Evolutionary conservation across 169 alveolate species (phyloP).

Genomic region (Hepatocystis sp.): DNA sequence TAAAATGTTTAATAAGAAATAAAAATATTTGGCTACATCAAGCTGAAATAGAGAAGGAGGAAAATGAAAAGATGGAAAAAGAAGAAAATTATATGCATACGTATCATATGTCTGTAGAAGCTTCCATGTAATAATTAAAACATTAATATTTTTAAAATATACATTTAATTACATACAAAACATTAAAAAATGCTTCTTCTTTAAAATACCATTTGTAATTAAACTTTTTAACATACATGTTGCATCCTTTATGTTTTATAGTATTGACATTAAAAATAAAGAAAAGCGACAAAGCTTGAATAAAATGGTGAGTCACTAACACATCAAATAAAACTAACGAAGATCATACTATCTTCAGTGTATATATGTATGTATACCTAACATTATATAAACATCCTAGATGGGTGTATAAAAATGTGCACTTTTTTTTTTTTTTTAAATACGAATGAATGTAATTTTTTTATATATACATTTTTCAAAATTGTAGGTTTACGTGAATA

Average conservation of each 20-base stretch:
- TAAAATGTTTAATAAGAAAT: slow-evolving; percentile 31
- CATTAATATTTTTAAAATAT: background rate
- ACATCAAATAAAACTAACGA: background rate
- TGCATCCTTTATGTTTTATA: background rate
- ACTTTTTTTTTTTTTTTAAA: too few species aligned
- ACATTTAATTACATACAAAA: background rate
- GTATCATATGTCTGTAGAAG: slow-evolving; percentile 56
- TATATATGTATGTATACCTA: background rate
- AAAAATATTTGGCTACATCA: slow-evolving; percentile 34
- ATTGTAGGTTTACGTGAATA: slow-evolving; percentile 35
- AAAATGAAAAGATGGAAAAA: slow-evolving; percentile 63
- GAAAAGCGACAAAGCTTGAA: slow-evolving; percentile 51
- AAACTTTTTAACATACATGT: too few species aligned
- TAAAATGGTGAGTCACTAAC: slow-evolving; percentile 36
- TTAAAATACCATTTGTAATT: too few species aligned
- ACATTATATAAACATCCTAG: background rate
- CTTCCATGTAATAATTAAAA: slow-evolving; percentile 63
- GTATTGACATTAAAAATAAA: slow-evolving; percentile 72
- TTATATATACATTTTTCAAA: slow-evolving; percentile 5
- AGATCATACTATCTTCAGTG: background rate
- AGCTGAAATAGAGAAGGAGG: slow-evolving; percentile 46
- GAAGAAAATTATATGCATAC: slow-evolving; percentile 73
- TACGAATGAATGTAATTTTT: too few species aligned
- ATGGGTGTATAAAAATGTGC: too few species aligned
- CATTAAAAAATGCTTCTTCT: too few species aligned